These are phyloP conservation scores for Auriscalpium microsporum DNA, from an alignment of 768 basidiomycete genomes.

Conservation along the genomic window DNA sequence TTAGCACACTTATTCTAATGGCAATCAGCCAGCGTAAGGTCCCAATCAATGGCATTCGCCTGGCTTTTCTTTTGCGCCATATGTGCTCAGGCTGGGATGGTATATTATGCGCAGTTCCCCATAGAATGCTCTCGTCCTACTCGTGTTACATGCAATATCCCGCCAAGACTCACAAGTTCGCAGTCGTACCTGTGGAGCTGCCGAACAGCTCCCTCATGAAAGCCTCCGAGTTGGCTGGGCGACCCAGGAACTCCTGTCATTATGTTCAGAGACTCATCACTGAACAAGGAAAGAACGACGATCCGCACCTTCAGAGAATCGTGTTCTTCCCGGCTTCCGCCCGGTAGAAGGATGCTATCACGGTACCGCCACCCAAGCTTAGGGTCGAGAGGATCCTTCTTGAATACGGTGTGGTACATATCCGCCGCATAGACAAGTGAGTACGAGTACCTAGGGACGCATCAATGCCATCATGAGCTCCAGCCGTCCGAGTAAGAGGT, in stretches of 20 bases:
- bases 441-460: conserved; percentile 43
- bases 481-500: neutral
- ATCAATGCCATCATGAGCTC: neutral
- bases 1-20: no score
- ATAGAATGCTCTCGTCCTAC: no score
- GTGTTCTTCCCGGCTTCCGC: conserved; percentile 73
- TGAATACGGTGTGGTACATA: conserved; percentile 72
- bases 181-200: neutral
- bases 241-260: conserved; percentile 13
- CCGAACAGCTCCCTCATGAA: conserved; percentile 15
- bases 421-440: conserved; percentile 56
- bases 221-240: conserved; percentile 12
- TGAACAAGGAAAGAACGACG: neutral
- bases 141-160: neutral
- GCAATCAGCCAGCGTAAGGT: no score
- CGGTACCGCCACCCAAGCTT: conserved; percentile 60
- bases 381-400: conserved; percentile 66
- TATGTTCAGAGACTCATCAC: neutral
- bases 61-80: no score
- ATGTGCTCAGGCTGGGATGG: no score
- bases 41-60: no score
- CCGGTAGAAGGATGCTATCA: conserved; percentile 63
- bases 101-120: no score
- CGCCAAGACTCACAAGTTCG: neutral
- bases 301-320: conserved; percentile 61